Evolutionary conservation across 352 stramenopile genomes (phyloP).

Genomic region (Pythium plurisporium): DNA sequence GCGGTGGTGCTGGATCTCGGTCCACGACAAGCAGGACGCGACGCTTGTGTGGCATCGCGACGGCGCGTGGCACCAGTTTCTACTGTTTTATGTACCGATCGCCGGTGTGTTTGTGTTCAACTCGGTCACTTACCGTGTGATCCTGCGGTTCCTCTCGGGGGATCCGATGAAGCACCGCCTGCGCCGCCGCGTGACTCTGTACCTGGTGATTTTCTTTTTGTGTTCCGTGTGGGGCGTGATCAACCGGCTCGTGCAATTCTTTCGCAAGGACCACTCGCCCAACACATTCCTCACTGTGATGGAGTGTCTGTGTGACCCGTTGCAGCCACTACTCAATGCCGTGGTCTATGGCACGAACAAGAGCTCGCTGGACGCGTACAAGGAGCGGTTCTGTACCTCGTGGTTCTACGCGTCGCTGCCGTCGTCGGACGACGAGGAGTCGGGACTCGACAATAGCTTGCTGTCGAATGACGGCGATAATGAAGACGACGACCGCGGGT

Average conservation of each 20-base stretch:
- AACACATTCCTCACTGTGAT: constrained; percentile 55
- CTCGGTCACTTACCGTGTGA: constrained; percentile 45
- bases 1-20: constrained; percentile 73
- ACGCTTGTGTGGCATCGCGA: constrained; percentile 31
- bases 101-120: constrained; percentile 69
- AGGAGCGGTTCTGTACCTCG: constrained; percentile 54
- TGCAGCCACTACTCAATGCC: constrained; percentile 66
- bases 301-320: constrained; percentile 66
- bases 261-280: constrained; percentile 36
- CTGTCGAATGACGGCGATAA: constrained; percentile 29
- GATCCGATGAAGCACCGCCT: constrained; percentile 65
- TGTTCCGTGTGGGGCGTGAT: constrained; percentile 71
- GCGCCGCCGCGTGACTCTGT: constrained; percentile 53
- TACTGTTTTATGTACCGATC: constrained; percentile 68
- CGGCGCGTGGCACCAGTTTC: constrained; percentile 53
- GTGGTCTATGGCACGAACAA: constrained; percentile 72
- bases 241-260: constrained; percentile 64
- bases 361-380: constrained; percentile 64
- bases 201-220: constrained; percentile 65
- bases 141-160: constrained; percentile 53
- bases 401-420: constrained; percentile 62
- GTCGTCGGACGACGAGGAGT: constrained; percentile 67
- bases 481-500: constrained; percentile 20
- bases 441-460: constrained; percentile 43
- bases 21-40: constrained; percentile 35